These are phyloP conservation scores for Monilinia vaccinii-corymbosi DNA, from an alignment of 2,329 filamentous ascomycete genomes.

Conservation along the genomic window DNA sequence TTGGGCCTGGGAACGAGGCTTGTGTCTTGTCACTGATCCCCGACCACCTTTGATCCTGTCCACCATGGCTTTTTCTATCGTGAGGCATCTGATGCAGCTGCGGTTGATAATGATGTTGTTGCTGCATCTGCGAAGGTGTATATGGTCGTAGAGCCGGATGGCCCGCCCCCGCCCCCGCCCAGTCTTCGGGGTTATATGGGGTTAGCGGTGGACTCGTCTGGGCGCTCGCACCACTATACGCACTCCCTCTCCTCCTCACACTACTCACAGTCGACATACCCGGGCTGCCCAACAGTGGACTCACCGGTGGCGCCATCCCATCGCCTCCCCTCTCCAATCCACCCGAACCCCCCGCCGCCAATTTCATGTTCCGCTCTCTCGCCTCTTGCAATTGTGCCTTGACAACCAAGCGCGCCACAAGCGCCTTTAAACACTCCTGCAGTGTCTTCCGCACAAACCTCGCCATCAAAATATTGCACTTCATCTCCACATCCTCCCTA, in stretches of 20 bases:
- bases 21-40: not conserved
- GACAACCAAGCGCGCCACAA: constrained; percentile 54
- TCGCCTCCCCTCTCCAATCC: not conserved
- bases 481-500: constrained; percentile 74
- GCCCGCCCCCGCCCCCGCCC: not conserved
- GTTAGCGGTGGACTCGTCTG: not conserved
- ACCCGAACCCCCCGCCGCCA: not conserved
- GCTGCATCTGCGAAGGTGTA: not conserved
- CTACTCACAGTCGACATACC: not conserved
- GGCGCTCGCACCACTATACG: not conserved
- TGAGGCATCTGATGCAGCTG: not conserved
- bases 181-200: constrained; percentile 7
- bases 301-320: not conserved
- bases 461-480: constrained; percentile 68
- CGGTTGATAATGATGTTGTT: not conserved
- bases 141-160: not conserved
- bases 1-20: not conserved
- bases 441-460: constrained; percentile 78
- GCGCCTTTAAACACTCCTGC: constrained; percentile 60
- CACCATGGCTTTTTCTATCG: not conserved
- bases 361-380: not conserved
- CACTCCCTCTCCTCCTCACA: not conserved
- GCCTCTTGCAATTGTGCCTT: constrained; percentile 34
- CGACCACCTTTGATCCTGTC: not conserved
- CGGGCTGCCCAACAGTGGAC: not conserved